Evolutionary conservation across 805 yeast genomes (phyloP).

Genomic region (Zygoascus flipseniorum): DNA sequence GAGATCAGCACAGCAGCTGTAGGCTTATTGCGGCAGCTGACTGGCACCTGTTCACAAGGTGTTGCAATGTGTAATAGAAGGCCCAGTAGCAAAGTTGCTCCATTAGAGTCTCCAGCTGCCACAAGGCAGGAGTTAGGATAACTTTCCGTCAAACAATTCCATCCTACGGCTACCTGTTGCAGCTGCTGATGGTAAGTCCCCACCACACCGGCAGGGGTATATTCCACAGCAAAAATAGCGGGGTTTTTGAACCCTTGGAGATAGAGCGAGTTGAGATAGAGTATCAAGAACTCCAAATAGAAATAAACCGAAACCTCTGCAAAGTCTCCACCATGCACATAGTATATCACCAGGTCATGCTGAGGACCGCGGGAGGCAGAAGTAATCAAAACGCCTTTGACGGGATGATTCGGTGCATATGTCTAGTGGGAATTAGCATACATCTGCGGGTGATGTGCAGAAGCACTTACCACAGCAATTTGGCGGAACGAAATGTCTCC

Average conservation of each 20-base stretch:
- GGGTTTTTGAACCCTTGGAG: conserved; percentile 46
- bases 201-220: conserved; percentile 9
- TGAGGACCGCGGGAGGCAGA: conserved; percentile 24
- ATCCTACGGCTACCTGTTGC: conserved; percentile 23
- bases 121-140: conserved; percentile 23
- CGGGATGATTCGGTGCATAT: neutral
- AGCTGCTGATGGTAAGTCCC: conserved; percentile 25
- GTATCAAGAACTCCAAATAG: conserved; percentile 38
- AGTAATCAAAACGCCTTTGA: conserved; percentile 29
- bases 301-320: conserved; percentile 32
- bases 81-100: conserved; percentile 37
- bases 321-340: conserved; percentile 38
- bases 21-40: conserved; percentile 19
- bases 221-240: conserved; percentile 33
- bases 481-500: conserved; percentile 21
- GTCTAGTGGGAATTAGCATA: neutral
- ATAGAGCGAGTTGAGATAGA: conserved; percentile 34
- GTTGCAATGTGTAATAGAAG: conserved; percentile 31
- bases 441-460: neutral
- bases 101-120: conserved; percentile 41
- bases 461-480: neutral
- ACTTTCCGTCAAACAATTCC: conserved; percentile 23
- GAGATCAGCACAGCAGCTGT: conserved; percentile 28
- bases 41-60: conserved; percentile 22
- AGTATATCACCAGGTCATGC: conserved; percentile 37